phyloP scores from a whole-genome alignment of 148 eudicot species.

The Suaeda aralocaspica region DNA sequence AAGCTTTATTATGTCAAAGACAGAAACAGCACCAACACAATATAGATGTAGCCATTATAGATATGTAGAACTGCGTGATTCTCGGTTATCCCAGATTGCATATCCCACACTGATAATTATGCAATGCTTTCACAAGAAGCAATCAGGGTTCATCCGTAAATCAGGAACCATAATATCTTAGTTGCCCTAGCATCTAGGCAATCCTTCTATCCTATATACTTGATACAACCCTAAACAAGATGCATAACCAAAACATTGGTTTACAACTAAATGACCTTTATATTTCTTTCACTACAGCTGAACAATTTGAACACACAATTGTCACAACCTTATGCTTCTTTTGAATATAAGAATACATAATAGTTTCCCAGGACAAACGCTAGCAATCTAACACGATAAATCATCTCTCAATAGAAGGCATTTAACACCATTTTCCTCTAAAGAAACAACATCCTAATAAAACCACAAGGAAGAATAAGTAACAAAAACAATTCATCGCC shows the following conservation, averaged over 20 bases:
- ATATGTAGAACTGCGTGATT: background rate
- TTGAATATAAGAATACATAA: background rate
- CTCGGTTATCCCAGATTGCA: background rate
- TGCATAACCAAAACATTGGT: background rate
- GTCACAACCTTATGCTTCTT: background rate
- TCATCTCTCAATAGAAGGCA: background rate
- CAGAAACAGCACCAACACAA: background rate
- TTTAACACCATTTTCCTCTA: background rate
- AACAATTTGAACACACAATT: background rate
- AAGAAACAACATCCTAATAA: background rate
- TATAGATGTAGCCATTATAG: background rate
- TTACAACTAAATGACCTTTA: background rate
- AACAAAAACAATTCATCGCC: background rate
- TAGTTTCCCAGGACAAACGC: background rate
- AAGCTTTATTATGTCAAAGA: background rate
- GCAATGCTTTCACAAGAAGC: background rate
- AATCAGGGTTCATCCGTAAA: background rate
- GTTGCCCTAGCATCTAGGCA: background rate
- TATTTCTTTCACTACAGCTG: background rate
- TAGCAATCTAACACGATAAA: background rate
- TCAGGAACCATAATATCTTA: background rate
- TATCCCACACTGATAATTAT: background rate
- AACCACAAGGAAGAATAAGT: too few relatives aligned
- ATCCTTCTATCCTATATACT: background rate
- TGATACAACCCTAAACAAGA: background rate